phyloP scores from a whole-genome alignment of 176 grass and related monocot genomes.

The Oryza longistaminata region DNA sequence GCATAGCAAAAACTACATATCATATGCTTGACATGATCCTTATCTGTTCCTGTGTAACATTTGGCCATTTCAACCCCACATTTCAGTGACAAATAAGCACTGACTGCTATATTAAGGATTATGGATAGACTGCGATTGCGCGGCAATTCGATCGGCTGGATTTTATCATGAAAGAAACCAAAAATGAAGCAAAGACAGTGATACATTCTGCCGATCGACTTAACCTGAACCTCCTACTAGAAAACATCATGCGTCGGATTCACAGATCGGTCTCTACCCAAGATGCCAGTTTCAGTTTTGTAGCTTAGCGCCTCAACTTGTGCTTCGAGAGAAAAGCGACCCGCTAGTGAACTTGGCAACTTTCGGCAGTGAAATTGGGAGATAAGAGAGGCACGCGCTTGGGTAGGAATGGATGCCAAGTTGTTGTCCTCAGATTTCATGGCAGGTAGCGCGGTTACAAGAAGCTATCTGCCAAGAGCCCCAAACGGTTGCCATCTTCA shows the following conservation, averaged over 20 bases:
- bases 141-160: not conserved
- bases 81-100: not conserved
- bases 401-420: not conserved
- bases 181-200: not conserved
- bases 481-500: constrained; percentile 15
- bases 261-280: not conserved
- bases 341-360: not conserved
- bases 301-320: constrained; percentile 44
- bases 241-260: constrained; percentile 16
- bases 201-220: not conserved
- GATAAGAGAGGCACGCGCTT: constrained; percentile 24
- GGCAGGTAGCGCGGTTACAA: not conserved
- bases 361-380: not conserved
- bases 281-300: not conserved
- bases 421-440: constrained; percentile 18
- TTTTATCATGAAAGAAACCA: not conserved
- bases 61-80: not conserved
- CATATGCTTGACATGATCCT: not conserved
- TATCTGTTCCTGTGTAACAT: not conserved
- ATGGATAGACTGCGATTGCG: not conserved
- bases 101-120: not conserved
- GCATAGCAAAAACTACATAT: not conserved
- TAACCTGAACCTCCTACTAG: not conserved
- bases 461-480: not conserved
- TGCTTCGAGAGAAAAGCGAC: not conserved